These are phyloP conservation scores for Curvularia spicifera DNA, from an alignment of 2,329 filamentous ascomycete species.

Conservation along the genomic window DNA sequence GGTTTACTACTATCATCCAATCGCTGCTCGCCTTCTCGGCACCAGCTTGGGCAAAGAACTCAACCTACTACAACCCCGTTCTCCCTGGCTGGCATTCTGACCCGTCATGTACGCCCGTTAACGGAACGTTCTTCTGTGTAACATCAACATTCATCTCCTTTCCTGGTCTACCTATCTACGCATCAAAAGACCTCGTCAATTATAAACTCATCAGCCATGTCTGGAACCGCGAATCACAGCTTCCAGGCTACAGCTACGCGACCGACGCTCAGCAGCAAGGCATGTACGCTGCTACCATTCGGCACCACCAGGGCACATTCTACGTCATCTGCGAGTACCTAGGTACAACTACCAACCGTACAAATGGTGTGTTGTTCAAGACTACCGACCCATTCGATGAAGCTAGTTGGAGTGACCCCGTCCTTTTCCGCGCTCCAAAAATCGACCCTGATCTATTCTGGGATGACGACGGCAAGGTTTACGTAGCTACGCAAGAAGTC, in stretches of 20 bases:
- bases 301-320: slow-evolving; percentile 31
- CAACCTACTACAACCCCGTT: slow-evolving; percentile 11
- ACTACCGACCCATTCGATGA: slow-evolving; percentile 24
- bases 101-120: slow-evolving; percentile 55
- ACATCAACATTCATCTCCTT: slow-evolving; percentile 62
- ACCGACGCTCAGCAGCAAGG: slow-evolving; percentile 18
- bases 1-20: not conserved
- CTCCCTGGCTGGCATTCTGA: slow-evolving; percentile 57
- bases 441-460: slow-evolving; percentile 62
- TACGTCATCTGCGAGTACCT: slow-evolving; percentile 32
- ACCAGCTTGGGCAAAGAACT: not conserved
- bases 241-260: slow-evolving; percentile 33
- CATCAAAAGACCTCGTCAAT: slow-evolving; percentile 58
- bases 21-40: slow-evolving; percentile 4
- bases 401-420: slow-evolving; percentile 25
- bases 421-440: slow-evolving; percentile 30
- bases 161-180: slow-evolving; percentile 61
- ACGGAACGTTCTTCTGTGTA: slow-evolving; percentile 55
- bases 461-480: slow-evolving; percentile 62
- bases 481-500: slow-evolving; percentile 42
- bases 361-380: slow-evolving; percentile 21
- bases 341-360: not conserved
- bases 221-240: slow-evolving; percentile 46
- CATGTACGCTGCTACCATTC: slow-evolving; percentile 33
- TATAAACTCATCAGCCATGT: slow-evolving; percentile 57